Percentiles rank a stretch among this genome's conserved stretches.
These are phyloP conservation scores for Sporormia fimetaria DNA, from an alignment of 495 filamentous ascomycete genomes.

Conservation along the genomic window DNA sequence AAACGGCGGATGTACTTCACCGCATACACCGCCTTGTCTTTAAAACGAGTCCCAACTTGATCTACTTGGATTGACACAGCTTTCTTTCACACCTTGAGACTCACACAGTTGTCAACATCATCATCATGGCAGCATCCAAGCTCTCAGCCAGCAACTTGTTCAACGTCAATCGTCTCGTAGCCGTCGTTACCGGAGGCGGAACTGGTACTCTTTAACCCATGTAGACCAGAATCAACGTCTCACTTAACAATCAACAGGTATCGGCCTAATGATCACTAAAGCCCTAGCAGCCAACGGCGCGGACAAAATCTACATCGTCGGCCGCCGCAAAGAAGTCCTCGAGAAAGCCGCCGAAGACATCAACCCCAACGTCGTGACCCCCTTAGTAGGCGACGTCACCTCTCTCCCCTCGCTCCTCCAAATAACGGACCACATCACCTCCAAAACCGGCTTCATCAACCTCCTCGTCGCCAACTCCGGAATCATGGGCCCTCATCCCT, in stretches of 20 bases:
- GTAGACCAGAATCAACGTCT: background rate
- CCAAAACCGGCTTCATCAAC: slow-evolving; percentile 49
- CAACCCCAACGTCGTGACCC: slow-evolving; percentile 38
- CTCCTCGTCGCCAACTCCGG: slow-evolving; percentile 59
- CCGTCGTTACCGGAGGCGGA: slow-evolving; percentile 53
- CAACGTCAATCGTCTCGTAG: slow-evolving; percentile 48
- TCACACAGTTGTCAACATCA: slow-evolving; percentile 1
- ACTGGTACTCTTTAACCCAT: slow-evolving; percentile 33
- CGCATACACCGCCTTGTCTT: background rate
- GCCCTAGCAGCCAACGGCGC: slow-evolving; percentile 55
- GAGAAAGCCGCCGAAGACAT: slow-evolving; percentile 33
- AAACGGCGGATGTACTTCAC: too few relatives aligned
- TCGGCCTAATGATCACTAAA: slow-evolving; percentile 53
- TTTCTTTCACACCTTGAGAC: slow-evolving; percentile 1
- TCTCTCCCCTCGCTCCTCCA: slow-evolving; percentile 48
- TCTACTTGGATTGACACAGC: background rate
- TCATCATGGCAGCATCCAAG: background rate
- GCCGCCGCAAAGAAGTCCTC: slow-evolving; percentile 45
- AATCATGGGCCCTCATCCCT: slow-evolving; percentile 43
- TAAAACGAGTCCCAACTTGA: background rate
- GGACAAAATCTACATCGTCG: slow-evolving; percentile 56
- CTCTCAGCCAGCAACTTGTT: slow-evolving; percentile 34
- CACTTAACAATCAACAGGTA: slow-evolving; percentile 35
- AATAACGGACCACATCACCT: slow-evolving; percentile 41
- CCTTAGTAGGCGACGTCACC: slow-evolving; percentile 54